A percentile compares a stretch with the other conserved stretches of the same genome.
phyloP scores from a whole-genome alignment of 140 eudicot species.

The Bidens hawaiensis region DNA sequence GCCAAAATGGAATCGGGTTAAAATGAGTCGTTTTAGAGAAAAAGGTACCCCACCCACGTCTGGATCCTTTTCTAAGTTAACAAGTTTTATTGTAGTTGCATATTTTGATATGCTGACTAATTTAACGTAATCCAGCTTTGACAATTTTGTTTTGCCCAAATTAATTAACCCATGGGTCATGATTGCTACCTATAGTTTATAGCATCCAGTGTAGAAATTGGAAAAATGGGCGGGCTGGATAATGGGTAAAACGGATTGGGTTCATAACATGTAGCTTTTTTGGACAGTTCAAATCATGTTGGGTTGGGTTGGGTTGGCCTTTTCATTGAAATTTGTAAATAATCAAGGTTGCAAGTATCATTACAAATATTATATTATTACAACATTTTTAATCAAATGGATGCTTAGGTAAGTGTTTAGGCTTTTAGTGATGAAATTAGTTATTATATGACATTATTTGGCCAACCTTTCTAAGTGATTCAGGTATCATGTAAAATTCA shows the following conservation, averaged over 20 bases:
- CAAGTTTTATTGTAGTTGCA: too few relatives aligned
- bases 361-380: not conserved
- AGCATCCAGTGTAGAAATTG: not conserved
- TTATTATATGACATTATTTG: not conserved
- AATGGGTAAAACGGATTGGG: not conserved
- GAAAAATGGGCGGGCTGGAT: slow-evolving; percentile 2
- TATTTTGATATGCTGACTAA: too few relatives aligned
- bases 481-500: slow-evolving; percentile 75
- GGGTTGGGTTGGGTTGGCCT: slow-evolving; percentile 2
- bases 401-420: slow-evolving; percentile 85
- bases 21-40: too few relatives aligned
- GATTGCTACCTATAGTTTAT: too few relatives aligned
- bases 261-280: slow-evolving; percentile 7
- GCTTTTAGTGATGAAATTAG: slow-evolving; percentile 79
- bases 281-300: not conserved
- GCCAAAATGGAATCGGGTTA: too few relatives aligned
- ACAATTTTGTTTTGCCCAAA: too few relatives aligned
- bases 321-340: not conserved
- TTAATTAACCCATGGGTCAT: too few relatives aligned
- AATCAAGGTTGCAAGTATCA: not conserved
- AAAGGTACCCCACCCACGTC: too few relatives aligned
- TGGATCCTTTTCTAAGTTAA: too few relatives aligned
- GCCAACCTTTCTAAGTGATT: too few relatives aligned
- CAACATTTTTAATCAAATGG: not conserved
- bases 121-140: too few relatives aligned